Conservation (phyloP, 495 filamentous ascomycete genomes). For the Paragyromitra xinjiangensis region DNA sequence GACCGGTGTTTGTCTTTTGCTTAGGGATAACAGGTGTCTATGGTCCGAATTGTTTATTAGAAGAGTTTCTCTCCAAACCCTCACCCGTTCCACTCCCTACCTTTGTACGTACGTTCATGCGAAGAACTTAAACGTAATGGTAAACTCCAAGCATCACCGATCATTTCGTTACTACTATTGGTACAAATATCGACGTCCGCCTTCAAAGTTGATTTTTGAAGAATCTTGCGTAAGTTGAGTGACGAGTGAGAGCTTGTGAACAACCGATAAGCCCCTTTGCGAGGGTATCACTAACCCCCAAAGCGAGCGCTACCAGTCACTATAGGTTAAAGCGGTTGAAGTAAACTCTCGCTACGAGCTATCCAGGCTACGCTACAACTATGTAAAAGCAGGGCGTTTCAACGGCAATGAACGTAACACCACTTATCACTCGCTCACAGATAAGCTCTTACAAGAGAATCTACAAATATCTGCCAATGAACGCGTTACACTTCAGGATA, state of each 20-base stretch:
- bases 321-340: background rate
- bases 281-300: background rate
- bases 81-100: background rate
- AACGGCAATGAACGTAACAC: background rate
- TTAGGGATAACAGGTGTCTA: background rate
- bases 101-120: background rate
- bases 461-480: too few species aligned
- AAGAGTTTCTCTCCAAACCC: background rate
- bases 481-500: too few species aligned
- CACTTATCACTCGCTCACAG: background rate
- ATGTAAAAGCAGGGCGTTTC: background rate
- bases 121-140: background rate
- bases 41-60: slow-evolving; percentile 6
- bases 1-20: background rate
- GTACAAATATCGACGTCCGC: background rate
- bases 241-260: background rate
- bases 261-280: background rate
- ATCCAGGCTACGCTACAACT: background rate
- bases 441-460: background rate
- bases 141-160: background rate
- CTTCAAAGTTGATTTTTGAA: background rate
- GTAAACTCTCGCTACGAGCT: background rate
- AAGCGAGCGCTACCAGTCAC: background rate
- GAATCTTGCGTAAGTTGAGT: background rate
- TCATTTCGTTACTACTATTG: background rate